A percentile compares a stretch with the other conserved stretches of the same genome.
Conservation (phyloP, 1,284 basidiomycete species). For the Cutaneotrichosporon daszewskae region DNA sequence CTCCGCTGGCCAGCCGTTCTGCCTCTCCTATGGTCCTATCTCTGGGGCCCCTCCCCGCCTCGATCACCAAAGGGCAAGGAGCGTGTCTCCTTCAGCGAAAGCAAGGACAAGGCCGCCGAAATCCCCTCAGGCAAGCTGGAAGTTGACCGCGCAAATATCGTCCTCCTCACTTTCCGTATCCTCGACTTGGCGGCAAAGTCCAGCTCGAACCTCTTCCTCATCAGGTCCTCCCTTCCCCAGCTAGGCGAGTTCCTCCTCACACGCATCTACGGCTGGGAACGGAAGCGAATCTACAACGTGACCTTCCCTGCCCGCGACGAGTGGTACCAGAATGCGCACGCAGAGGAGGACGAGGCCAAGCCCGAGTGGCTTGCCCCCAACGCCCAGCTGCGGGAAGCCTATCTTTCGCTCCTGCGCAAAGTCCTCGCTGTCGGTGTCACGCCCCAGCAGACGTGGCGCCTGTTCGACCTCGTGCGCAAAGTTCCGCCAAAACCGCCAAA, state of each 20-base stretch:
- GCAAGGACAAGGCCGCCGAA: not conserved
- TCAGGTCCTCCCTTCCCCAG: constrained; percentile 25
- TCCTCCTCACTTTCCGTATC: constrained; percentile 27
- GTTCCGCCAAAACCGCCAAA: constrained; percentile 12
- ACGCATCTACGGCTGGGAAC: constrained; percentile 29
- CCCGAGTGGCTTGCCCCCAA: constrained; percentile 22
- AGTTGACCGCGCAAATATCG: constrained; percentile 5
- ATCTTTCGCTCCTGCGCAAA: constrained; percentile 30
- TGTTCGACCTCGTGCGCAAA: constrained; percentile 36
- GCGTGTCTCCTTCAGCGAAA: not conserved
- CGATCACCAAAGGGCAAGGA: not conserved
- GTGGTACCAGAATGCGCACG: constrained; percentile 23
- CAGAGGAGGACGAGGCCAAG: constrained; percentile 12
- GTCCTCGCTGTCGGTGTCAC: constrained; percentile 37
- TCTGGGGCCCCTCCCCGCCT: constrained; percentile 33
- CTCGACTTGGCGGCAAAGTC: constrained; percentile 16
- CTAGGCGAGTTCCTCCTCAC: constrained; percentile 32
- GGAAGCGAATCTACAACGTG: constrained; percentile 26
- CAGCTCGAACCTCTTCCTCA: constrained; percentile 23
- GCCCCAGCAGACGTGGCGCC: constrained; percentile 31
- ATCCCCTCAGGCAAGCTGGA: constrained; percentile 3
- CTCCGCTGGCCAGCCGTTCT: constrained; percentile 26
- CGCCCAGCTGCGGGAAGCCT: constrained; percentile 19
- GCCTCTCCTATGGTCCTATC: constrained; percentile 33
- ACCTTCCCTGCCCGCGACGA: constrained; percentile 35